Evolutionary conservation across 495 filamentous ascomycete genomes (phyloP), one percentile per base, ranked within the genome.

Genomic region (Lophiostoma macrostomum): DNA sequence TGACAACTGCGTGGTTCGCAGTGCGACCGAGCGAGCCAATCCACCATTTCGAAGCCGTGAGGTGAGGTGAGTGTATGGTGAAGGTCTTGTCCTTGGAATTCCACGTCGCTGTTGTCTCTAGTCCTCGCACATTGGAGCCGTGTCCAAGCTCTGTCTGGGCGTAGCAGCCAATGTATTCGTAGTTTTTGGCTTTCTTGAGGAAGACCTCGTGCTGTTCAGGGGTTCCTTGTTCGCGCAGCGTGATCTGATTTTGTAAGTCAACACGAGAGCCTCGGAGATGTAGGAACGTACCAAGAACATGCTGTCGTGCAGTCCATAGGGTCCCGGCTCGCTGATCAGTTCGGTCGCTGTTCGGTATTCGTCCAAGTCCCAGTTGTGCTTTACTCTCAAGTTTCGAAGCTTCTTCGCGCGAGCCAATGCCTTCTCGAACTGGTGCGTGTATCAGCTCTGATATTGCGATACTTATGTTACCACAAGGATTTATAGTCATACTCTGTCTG

Each of bases 21-120:
- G 81, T 80, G n/a, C 80, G 68, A 38, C 86, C 86, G 5, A 88
- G 72, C 20, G 81, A 83, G 0, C 86, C 86, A 60, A 87, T 86
- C 86, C 86, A 89, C 85, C 84, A 90, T 64, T 90, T 90, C 30
- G 80, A 80, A 13, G 83, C 75, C 8, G 84, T 87, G 46, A 86
- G 70, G 45, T 75, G 69, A 0, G 86, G 86, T 0, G 82, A 84
- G 59, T 85, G 78, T 40, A 90, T 76, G 37, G 72, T 80, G 67
- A 88, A 88, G 4, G 80, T 84, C 68, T 85, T 81, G 60, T 84
- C 78, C 12, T 79, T 68, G 3, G 75, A 64, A 61, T 86, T 80
- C 80, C 83, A 88, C 23, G 79, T 86, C 13, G 84, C 85, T 10
- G 80, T 85, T 14, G 85, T 88, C 67, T 88, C 83, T 31, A 88